These are phyloP conservation scores for Gleditsia sinensis DNA, from an alignment of 306 rosid species.

Conservation along the genomic window DNA sequence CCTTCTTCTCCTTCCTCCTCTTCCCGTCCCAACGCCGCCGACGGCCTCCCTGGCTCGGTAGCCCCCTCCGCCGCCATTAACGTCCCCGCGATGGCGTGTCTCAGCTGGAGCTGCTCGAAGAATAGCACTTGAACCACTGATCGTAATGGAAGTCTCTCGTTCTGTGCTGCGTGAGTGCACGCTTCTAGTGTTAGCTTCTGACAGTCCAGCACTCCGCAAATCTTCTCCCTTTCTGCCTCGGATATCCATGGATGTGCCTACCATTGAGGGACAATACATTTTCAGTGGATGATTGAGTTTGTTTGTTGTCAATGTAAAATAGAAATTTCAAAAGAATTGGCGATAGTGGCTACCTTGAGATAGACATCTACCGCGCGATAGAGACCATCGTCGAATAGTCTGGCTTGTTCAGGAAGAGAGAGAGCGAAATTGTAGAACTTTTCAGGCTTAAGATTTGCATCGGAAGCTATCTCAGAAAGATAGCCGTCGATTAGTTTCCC, in stretches of 20 bases:
- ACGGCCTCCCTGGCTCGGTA: constrained; percentile 50
- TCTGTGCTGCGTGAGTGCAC: constrained; percentile 92
- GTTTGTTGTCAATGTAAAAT: background rate
- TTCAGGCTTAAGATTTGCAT: constrained; percentile 59
- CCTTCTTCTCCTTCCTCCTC: constrained; percentile 23
- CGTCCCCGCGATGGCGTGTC: constrained; percentile 91
- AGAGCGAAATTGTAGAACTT: constrained; percentile 53
- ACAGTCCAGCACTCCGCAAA: constrained; percentile 75
- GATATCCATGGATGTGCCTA: constrained; percentile 83
- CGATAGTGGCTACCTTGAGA: constrained; percentile 63
- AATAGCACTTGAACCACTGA: constrained; percentile 82
- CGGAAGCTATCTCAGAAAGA: constrained; percentile 70
- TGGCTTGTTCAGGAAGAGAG: constrained; percentile 80
- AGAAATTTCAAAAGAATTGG: background rate
- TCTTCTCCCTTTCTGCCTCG: constrained; percentile 76
- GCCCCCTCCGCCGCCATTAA: constrained; percentile 64
- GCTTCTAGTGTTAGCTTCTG: constrained; percentile 78
- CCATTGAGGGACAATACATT: constrained; percentile 33
- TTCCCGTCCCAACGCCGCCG: constrained; percentile 43
- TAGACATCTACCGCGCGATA: constrained; percentile 93
- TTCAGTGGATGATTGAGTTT: background rate
- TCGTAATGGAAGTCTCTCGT: constrained; percentile 79
- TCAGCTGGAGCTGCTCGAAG: constrained; percentile 98
- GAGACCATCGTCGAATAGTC: constrained; percentile 94
- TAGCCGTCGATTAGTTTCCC: constrained; percentile 67